Percentiles rank a stretch among this genome's conserved stretches.
Evolutionary conservation across 257 asterid genomes (phyloP).

Genomic region (Solanum okadae): DNA sequence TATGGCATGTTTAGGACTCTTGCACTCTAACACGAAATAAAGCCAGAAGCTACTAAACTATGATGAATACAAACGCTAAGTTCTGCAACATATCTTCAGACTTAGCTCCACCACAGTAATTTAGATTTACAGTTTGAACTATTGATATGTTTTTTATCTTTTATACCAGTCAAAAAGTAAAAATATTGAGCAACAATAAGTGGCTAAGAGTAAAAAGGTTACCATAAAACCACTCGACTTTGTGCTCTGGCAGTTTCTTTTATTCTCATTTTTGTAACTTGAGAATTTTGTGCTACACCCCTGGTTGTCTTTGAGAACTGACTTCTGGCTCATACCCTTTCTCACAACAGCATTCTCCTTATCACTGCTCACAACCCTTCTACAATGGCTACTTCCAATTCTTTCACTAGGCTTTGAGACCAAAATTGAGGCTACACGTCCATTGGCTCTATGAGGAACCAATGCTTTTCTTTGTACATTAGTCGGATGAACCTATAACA

Average conservation of each 20-base stretch:
- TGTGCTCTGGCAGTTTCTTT: constrained; percentile 9
- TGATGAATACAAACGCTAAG: not conserved
- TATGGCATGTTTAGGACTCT: not conserved
- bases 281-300: not conserved
- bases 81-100: not conserved
- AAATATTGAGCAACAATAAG: not conserved
- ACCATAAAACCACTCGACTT: constrained; percentile 18
- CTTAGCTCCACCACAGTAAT: not conserved
- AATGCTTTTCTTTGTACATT: constrained; percentile 2
- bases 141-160: not conserved
- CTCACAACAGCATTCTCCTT: constrained; percentile 24
- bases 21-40: not conserved
- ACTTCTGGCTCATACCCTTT: constrained; percentile 2
- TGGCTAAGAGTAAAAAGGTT: not conserved
- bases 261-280: constrained; percentile 4
- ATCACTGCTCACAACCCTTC: constrained; percentile 8
- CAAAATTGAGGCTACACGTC: not conserved
- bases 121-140: not conserved
- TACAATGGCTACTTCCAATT: not conserved
- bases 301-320: constrained; percentile 3
- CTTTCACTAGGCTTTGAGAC: constrained; percentile 4
- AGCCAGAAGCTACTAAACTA: not conserved
- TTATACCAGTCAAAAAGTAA: not conserved
- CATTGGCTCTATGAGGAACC: constrained; percentile 7
- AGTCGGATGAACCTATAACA: constrained; percentile 6